Evolutionary conservation across 2,329 filamentous ascomycete species (phyloP), one percentile per base, ranked within the genome.

Genomic region (Talaromyces piceae): DNA sequence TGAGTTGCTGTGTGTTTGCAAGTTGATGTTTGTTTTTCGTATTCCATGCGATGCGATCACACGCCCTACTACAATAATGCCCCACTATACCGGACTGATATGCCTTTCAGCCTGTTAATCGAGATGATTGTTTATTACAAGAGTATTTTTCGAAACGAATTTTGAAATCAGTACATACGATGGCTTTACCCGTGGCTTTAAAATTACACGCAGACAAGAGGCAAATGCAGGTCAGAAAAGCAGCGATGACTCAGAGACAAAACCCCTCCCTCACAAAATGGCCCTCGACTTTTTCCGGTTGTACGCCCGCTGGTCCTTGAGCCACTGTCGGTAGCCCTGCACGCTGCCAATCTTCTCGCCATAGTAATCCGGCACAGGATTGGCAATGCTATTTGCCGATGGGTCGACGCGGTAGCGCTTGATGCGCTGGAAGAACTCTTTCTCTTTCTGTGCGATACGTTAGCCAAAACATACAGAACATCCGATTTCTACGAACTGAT

Each of bases 301-400:
- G 74, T 95, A 98, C 8, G 91, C 91, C 56, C 91, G 80, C 77
- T 97, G 93, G 66, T 98, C 93, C 77, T 95, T 97, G 63, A 98
- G 74, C 93, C 93, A 98, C 68, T 89, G 85, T 63, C 93, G 78
- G 70, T 97, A 98, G 44, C 88, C 91, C 49, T 84, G 79, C 20
- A 97, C 89, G 62, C 90, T 95, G 47, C 87, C 88, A 62, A 98
- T 95, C 79, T 96, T 97, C 75, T 98, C 93, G 62, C 93, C 93
- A 64, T 98, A 98, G 73, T 95, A 98, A 68, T 98, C 93, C 41
- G 91, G 91, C 1, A 95, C 88, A 16, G 93, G 93, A 73, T 97
- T 97, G 48, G 88, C 82, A 60, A 93, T 84, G 37, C 88, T 95
- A 56, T 90, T 94, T 49, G 86, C 86, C 13, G 84, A 87, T 3